phyloP scores from a whole-genome alignment of 345 rosid genomes.

The Psidium friedrichsthalianum region DNA sequence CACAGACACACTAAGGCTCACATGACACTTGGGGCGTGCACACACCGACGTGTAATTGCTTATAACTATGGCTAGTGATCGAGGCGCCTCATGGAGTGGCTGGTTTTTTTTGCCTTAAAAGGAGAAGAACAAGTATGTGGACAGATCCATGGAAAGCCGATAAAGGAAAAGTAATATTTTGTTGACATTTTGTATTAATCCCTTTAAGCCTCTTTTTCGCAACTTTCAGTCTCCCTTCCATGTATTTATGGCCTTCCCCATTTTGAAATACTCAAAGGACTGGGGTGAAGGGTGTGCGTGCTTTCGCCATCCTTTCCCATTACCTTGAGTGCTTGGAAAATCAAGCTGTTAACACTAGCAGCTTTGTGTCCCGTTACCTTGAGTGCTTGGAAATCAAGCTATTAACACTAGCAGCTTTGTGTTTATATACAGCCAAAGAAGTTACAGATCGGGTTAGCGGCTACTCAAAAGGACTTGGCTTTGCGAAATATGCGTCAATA shows the following conservation, averaged over 20 bases:
- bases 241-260: background rate
- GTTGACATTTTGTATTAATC: background rate
- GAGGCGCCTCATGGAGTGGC: background rate
- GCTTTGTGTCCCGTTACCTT: too few species aligned
- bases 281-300: background rate
- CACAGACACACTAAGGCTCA: too few species aligned
- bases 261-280: background rate
- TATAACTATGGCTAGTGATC: background rate
- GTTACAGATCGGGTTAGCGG: conserved; percentile 34
- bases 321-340: background rate
- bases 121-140: background rate
- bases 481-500: conserved; percentile 26
- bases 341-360: background rate
- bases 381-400: too few species aligned
- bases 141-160: background rate
- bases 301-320: background rate
- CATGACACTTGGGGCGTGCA: background rate
- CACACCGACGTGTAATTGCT: accelerated
- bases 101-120: background rate
- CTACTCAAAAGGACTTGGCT: conserved; percentile 39
- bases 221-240: background rate
- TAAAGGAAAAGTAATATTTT: background rate
- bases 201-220: background rate
- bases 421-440: conserved; percentile 28
- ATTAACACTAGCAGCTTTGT: too few species aligned